Evolutionary conservation across 148 eudicot genomes (phyloP).

Genomic region (Amaranthus palmeri): DNA sequence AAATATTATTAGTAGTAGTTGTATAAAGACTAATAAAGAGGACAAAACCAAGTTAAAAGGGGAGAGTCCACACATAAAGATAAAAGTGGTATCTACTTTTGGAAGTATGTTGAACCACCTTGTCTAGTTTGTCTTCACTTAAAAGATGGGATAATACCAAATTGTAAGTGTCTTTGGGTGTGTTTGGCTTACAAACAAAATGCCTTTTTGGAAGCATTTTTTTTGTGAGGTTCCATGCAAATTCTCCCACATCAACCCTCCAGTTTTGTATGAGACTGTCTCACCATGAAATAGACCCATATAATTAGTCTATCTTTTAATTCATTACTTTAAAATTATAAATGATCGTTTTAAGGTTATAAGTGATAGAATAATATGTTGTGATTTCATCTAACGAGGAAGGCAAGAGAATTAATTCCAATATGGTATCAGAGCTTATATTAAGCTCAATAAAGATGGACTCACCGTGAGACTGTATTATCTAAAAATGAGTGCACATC

Average conservation of each 20-base stretch:
- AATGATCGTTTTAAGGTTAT: too few relatives aligned
- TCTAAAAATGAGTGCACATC: background rate
- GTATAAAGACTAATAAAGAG: conserved; percentile 5
- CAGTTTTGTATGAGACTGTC: too few relatives aligned
- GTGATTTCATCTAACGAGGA: too few relatives aligned
- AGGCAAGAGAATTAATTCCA: too few relatives aligned
- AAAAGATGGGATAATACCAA: conserved; percentile 48
- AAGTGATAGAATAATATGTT: too few relatives aligned
- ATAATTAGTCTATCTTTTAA: too few relatives aligned
- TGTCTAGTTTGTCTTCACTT: conserved; percentile 49
- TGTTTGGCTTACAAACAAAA: conserved; percentile 30
- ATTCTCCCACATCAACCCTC: too few relatives aligned
- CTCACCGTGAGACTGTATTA: too few relatives aligned
- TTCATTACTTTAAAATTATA: too few relatives aligned
- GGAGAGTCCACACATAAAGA: conserved; percentile 24
- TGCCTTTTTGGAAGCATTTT: conserved; percentile 35
- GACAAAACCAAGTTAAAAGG: conserved; percentile 16
- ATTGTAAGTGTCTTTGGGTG: conserved; percentile 30
- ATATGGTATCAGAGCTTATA: too few relatives aligned
- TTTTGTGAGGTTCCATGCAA: conserved; percentile 34
- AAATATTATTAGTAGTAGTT: background rate
- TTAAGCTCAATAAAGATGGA: too few relatives aligned
- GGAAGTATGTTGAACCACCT: conserved; percentile 40
- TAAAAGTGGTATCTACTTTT: conserved; percentile 31
- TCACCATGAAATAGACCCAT: too few relatives aligned